These are phyloP conservation scores for Aureobasidium uvarum DNA, from an alignment of 2,329 filamentous ascomycete genomes.

Conservation along the genomic window DNA sequence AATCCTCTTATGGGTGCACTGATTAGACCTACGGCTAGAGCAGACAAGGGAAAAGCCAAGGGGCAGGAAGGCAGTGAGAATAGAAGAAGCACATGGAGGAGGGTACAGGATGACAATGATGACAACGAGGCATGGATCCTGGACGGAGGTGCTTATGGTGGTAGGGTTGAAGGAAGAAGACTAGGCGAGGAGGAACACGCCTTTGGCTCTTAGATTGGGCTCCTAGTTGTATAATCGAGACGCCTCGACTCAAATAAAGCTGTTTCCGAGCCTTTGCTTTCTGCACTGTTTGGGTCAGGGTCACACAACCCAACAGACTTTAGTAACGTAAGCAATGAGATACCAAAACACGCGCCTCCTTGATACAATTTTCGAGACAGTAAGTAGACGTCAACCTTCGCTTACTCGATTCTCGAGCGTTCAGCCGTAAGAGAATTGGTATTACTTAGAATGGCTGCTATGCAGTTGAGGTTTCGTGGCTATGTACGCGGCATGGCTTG, in stretches of 20 bases:
- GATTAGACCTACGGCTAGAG: slow-evolving; percentile 60
- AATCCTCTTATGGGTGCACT: slow-evolving; percentile 66
- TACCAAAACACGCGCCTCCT: too few species aligned
- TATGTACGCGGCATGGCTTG: too few species aligned
- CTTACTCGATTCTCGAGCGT: too few species aligned
- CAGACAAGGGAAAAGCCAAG: slow-evolving; percentile 55
- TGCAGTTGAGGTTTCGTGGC: too few species aligned
- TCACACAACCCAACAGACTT: background rate
- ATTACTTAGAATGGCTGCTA: too few species aligned
- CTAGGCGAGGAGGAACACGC: slow-evolving; percentile 36
- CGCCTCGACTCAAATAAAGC: too few species aligned
- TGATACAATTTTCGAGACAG: too few species aligned
- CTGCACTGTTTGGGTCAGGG: background rate
- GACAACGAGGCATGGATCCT: slow-evolving; percentile 56
- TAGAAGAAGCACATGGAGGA: slow-evolving; percentile 47
- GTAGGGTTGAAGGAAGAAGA: slow-evolving; percentile 32
- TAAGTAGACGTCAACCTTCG: too few species aligned
- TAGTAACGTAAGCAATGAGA: too few species aligned
- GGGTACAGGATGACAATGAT: slow-evolving; percentile 54
- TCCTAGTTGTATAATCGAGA: background rate
- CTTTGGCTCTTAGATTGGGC: slow-evolving; percentile 27
- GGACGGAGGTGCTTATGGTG: slow-evolving; percentile 52
- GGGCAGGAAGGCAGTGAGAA: slow-evolving; percentile 35
- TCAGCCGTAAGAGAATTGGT: too few species aligned
- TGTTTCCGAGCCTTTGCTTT: too few species aligned